These are phyloP conservation scores for Apiosordaria backusii DNA, from an alignment of 495 filamentous ascomycete species.

Conservation along the genomic window DNA sequence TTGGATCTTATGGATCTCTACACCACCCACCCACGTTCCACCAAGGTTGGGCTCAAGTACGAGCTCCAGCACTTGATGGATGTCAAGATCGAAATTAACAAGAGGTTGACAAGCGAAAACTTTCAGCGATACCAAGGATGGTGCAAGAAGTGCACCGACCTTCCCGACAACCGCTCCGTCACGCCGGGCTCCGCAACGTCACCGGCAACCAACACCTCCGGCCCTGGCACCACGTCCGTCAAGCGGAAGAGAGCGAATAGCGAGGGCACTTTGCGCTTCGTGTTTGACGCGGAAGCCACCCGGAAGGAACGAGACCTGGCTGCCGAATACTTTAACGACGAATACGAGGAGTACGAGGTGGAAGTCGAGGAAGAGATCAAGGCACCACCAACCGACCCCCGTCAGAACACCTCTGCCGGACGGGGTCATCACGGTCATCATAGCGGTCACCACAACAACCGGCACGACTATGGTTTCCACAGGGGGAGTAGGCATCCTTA, in stretches of 20 bases:
- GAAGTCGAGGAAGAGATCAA: slow-evolving; percentile 55
- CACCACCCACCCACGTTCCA: slow-evolving; percentile 66
- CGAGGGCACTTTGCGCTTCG: slow-evolving; percentile 82
- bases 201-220: slow-evolving; percentile 35
- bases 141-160: slow-evolving; percentile 42
- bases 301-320: slow-evolving; percentile 65
- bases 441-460: slow-evolving; percentile 13
- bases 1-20: slow-evolving; percentile 87
- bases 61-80: slow-evolving; percentile 72
- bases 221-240: slow-evolving; percentile 32
- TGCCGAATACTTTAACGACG: slow-evolving; percentile 64
- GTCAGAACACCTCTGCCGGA: slow-evolving; percentile 25
- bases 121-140: slow-evolving; percentile 39
- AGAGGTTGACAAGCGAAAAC: slow-evolving; percentile 51
- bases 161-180: slow-evolving; percentile 31
- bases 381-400: slow-evolving; percentile 25
- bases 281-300: slow-evolving; percentile 78
- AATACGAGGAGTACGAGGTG: slow-evolving; percentile 73
- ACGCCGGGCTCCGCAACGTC: slow-evolving; percentile 37
- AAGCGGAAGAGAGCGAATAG: slow-evolving; percentile 53
- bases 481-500: slow-evolving; percentile 23
- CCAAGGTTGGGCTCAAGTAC: slow-evolving; percentile 66
- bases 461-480: slow-evolving; percentile 28
- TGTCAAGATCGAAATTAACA: slow-evolving; percentile 81
- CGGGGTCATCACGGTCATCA: slow-evolving; percentile 14